These are phyloP conservation scores for Lasiodiplodia sp. DNA, from an alignment of 2,329 filamentous ascomycete genomes.

Conservation along the genomic window DNA sequence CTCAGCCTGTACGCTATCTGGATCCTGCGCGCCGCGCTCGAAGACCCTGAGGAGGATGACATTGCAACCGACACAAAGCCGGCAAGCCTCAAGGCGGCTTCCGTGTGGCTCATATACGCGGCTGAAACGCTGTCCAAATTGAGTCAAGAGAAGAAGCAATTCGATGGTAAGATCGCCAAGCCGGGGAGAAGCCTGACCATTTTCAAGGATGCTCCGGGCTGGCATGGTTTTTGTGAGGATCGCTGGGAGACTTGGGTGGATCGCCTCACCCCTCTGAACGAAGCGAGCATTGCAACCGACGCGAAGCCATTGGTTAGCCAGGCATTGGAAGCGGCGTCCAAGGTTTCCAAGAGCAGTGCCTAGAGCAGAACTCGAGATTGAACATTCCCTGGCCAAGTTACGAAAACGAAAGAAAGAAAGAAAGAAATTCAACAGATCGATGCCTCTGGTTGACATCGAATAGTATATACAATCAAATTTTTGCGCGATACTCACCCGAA, in stretches of 20 bases:
- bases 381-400: not conserved
- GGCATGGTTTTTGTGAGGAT: conserved; percentile 28
- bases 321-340: conserved; percentile 6
- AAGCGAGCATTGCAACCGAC: conserved; percentile 6
- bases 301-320: conserved; percentile 9
- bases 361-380: not conserved
- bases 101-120: conserved; percentile 26
- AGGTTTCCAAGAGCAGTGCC: conserved; percentile 5
- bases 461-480: too few relatives aligned
- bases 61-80: conserved; percentile 1
- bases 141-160: conserved; percentile 26
- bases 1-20: conserved; percentile 29
- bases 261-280: conserved; percentile 5
- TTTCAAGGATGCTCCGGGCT: conserved; percentile 25
- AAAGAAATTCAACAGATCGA: too few relatives aligned
- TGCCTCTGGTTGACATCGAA: too few relatives aligned
- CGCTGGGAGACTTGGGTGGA: conserved; percentile 29
- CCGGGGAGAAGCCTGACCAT: conserved; percentile 23
- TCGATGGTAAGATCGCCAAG: conserved; percentile 30
- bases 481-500: not conserved
- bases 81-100: conserved; percentile 1
- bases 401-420: too few relatives aligned
- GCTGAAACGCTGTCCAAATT: conserved; percentile 8
- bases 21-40: conserved; percentile 30
- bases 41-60: conserved; percentile 9